Evolutionary conservation across 2,329 filamentous ascomycete genomes (phyloP).

Genomic region (Aureobasidium uvarum): DNA sequence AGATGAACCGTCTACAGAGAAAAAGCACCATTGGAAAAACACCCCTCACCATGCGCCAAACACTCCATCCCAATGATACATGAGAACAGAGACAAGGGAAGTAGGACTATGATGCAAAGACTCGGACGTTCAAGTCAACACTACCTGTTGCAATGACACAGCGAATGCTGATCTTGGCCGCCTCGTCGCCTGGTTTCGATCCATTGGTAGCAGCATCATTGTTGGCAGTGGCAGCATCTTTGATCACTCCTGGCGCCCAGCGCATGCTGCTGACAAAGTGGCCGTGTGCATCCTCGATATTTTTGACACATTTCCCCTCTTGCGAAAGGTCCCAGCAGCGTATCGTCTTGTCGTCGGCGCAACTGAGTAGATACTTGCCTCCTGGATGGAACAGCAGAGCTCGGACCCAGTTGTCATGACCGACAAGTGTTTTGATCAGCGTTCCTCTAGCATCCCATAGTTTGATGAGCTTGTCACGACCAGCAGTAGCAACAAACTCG

Average conservation of each 20-base stretch:
- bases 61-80: slow-evolving; percentile 1
- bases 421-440: slow-evolving; percentile 76
- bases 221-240: slow-evolving; percentile 51
- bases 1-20: slow-evolving; percentile 6
- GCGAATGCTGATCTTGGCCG: slow-evolving; percentile 64
- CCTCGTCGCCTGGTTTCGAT: slow-evolving; percentile 40
- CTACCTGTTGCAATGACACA: slow-evolving; percentile 86
- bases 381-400: slow-evolving; percentile 85
- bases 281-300: slow-evolving; percentile 70
- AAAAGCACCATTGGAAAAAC: neutral
- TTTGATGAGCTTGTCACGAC: slow-evolving; percentile 85
- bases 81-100: neutral
- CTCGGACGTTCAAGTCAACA: slow-evolving; percentile 74
- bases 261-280: slow-evolving; percentile 84
- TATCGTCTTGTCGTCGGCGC: slow-evolving; percentile 85
- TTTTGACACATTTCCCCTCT: slow-evolving; percentile 86
- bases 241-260: slow-evolving; percentile 77
- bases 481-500: slow-evolving; percentile 87
- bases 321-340: slow-evolving; percentile 92
- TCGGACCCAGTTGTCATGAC: slow-evolving; percentile 94
- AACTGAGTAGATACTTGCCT: slow-evolving; percentile 84
- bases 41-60: neutral
- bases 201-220: slow-evolving; percentile 33
- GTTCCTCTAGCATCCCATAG: slow-evolving; percentile 86
- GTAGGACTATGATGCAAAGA: slow-evolving; percentile 62